Evolutionary conservation across 345 rosid species (phyloP).

Genomic region (Gossypium australe): DNA sequence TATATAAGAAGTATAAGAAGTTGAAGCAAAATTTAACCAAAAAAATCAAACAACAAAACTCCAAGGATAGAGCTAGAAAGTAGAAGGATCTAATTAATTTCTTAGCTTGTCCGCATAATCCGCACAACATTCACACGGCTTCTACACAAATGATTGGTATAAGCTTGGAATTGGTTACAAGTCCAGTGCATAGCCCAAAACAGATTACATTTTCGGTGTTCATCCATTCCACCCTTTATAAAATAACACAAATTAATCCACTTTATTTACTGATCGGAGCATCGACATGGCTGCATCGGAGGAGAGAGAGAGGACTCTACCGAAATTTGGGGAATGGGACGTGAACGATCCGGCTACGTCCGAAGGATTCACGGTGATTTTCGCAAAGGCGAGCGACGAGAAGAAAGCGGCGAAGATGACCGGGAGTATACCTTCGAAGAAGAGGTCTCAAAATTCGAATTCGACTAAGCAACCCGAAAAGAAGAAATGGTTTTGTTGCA

Average conservation of each 20-base stretch:
- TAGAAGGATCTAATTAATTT: neutral
- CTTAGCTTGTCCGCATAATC: neutral
- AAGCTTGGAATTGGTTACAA: neutral
- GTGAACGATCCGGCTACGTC: slow-evolving; percentile 45
- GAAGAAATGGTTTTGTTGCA: slow-evolving; percentile 39
- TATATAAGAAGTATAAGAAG: too few species aligned
- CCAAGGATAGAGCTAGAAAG: neutral
- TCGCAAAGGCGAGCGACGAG: slow-evolving; percentile 40
- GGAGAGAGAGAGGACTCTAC: slow-evolving; percentile 29
- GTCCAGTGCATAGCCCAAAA: neutral
- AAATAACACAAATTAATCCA: neutral
- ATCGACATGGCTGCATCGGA: slow-evolving; percentile 16
- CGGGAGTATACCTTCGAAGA: slow-evolving; percentile 21
- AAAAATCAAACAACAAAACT: neutral
- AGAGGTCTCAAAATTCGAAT: slow-evolving; percentile 21
- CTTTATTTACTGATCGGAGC: neutral
- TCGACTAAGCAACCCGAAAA: neutral
- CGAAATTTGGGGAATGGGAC: slow-evolving; percentile 45
- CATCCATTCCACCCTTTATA: neutral
- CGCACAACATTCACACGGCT: neutral
- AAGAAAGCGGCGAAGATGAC: slow-evolving; percentile 29
- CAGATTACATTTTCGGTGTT: neutral
- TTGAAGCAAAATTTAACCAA: too few species aligned
- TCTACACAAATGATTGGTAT: neutral
- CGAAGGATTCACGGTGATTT: slow-evolving; percentile 40